Percentiles rank a stretch among this genome's conserved stretches.
Evolutionary conservation across 192 early-diverging fungal genomes (phyloP).

Genomic region (Haplosporangium gracile): DNA sequence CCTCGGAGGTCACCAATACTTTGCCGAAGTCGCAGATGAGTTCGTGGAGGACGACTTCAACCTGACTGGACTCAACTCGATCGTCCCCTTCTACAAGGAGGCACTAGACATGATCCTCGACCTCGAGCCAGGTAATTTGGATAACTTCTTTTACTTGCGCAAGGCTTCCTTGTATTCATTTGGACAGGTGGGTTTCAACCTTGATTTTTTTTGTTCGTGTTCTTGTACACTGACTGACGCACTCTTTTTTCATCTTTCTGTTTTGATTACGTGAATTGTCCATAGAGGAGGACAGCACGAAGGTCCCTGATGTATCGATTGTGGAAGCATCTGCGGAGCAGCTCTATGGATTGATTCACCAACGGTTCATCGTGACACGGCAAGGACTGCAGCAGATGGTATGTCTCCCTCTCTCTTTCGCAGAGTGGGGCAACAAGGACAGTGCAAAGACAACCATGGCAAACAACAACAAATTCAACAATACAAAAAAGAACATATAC

Average conservation of each 20-base stretch:
- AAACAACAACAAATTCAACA: not conserved
- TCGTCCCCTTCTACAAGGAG: conserved; percentile 89
- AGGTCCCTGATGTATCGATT: conserved; percentile 78
- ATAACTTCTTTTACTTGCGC: not conserved
- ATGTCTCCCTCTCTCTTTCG: not conserved
- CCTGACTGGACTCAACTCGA: conserved; percentile 88
- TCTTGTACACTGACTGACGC: not conserved
- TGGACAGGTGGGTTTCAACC: not conserved
- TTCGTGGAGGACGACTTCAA: conserved; percentile 98
- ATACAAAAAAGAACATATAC: no score
- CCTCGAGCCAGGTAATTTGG: conserved; percentile 71
- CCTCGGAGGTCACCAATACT: conserved; percentile 81
- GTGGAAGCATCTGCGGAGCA: conserved; percentile 91
- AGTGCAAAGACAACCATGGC: not conserved
- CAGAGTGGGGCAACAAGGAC: not conserved
- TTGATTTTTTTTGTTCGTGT: not conserved
- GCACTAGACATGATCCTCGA: conserved; percentile 97
- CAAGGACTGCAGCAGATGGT: conserved; percentile 89
- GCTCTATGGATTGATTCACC: conserved; percentile 95
- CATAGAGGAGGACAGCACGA: conserved; percentile 65
- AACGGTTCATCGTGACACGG: conserved; percentile 91
- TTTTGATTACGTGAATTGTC: not conserved
- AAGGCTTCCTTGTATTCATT: no score
- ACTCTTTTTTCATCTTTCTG: not conserved
- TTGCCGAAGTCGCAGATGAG: conserved; percentile 80